Conservation (phyloP, 345 rosid genomes). For the Citrus sp. region DNA sequence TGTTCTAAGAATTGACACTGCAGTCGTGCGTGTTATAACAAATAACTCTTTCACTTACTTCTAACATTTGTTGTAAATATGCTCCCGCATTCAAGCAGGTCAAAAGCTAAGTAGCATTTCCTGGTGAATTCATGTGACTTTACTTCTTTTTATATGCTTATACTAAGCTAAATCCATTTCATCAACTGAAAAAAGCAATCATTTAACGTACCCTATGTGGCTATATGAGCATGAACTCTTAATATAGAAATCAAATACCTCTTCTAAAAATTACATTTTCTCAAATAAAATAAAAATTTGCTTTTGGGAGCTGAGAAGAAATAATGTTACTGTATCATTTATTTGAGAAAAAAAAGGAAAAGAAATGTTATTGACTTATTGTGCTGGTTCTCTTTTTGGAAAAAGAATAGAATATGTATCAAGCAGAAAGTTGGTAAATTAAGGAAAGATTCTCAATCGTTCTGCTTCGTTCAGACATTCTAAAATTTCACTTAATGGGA, state of each 20-base stretch:
- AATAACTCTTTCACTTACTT: background rate
- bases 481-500: constrained; percentile 4
- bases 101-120: background rate
- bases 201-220: no score
- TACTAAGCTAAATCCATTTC: no score
- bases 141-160: no score
- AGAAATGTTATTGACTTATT: background rate
- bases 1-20: background rate
- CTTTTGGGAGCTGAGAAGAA: constrained; percentile 21
- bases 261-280: background rate
- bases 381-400: background rate
- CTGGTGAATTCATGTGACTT: background rate
- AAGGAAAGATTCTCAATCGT: constrained; percentile 27
- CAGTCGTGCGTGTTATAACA: background rate
- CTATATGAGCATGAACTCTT: background rate
- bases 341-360: no score
- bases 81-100: background rate
- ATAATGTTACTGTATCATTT: no score
- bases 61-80: background rate
- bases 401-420: constrained; percentile 10
- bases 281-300: background rate
- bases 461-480: constrained; percentile 13
- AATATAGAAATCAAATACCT: background rate
- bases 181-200: no score
- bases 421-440: constrained; percentile 2